phyloP scores from a whole-genome alignment of 2,329 filamentous ascomycete species.

The Verticillium albo-atrum region DNA sequence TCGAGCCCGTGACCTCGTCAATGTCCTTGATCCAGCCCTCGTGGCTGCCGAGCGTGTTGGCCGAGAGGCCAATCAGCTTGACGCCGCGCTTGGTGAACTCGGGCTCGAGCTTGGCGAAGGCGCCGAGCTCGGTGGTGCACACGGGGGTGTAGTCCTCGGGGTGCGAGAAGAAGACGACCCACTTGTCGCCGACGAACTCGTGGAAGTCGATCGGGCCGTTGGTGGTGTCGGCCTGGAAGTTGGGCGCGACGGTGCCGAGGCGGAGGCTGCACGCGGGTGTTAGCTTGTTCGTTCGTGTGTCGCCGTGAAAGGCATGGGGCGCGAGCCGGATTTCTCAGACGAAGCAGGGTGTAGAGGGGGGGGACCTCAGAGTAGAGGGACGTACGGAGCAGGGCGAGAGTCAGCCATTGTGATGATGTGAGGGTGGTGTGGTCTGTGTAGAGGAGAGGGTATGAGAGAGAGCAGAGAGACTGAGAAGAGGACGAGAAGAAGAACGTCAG shows the following conservation, averaged over 20 bases:
- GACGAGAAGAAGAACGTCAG: neutral
- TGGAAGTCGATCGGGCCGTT: slow-evolving; percentile 77
- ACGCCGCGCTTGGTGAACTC: slow-evolving; percentile 84
- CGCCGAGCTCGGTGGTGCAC: slow-evolving; percentile 92
- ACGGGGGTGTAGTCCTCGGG: slow-evolving; percentile 91
- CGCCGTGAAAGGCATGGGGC: too few relatives aligned
- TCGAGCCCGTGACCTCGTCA: slow-evolving; percentile 68
- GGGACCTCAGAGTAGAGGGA: neutral
- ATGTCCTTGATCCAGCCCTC: slow-evolving; percentile 89
- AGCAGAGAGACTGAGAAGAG: neutral
- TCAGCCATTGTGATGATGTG: slow-evolving; percentile 13
- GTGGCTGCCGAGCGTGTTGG: slow-evolving; percentile 82
- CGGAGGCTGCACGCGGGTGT: slow-evolving; percentile 44
- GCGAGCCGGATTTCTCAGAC: too few relatives aligned
- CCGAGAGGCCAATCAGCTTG: slow-evolving; percentile 86
- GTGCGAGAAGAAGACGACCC: slow-evolving; percentile 82
- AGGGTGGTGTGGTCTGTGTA: neutral
- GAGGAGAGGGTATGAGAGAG: neutral
- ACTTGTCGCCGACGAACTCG: slow-evolving; percentile 73
- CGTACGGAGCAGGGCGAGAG: slow-evolving; percentile 13
- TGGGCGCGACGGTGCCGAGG: slow-evolving; percentile 65
- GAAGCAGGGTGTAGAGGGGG: too few relatives aligned
- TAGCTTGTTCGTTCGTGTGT: neutral
- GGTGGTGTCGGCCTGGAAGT: slow-evolving; percentile 81
- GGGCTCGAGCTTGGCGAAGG: slow-evolving; percentile 82